Evolutionary conservation across 306 rosid species (phyloP), one percentile per base, ranked within the genome.

Genomic region (Fagus sylvatica): DNA sequence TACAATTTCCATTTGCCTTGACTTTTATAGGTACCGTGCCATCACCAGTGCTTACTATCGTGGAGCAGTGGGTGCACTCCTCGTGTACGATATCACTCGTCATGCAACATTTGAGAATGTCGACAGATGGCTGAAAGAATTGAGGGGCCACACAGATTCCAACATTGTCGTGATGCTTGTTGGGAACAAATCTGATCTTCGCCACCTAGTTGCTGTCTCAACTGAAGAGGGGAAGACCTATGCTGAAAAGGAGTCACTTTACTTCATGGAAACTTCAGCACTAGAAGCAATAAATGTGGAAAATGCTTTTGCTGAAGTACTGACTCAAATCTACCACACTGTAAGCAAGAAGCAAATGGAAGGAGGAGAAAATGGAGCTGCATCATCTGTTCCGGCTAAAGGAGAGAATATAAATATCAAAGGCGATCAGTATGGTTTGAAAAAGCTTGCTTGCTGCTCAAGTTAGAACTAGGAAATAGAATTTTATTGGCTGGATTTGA

Each of bases 161-260:
- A 95, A 91, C 91, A 92, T 95, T 3, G 98, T 89, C 10, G 93
- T 95, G 83, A 95, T 95, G 98, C 98, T 95, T 41, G 96, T 91
- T 1, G 98, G 97, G 3, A 95, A 95, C 86, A 95, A 95, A 84
- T 86, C 95, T 57, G 98, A 95, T 78, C 98, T 95, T 11, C 97
- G 98, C 69, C 97, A 92, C 85, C 95, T 92, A 6, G 93, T 94
- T 36, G 98, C 97, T 0, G 98, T 95, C 71, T 79, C 97, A 19
- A 92, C 98, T 0, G 98, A 95, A 67, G 97, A 92, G 7, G 98
- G 97, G 12, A 90, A 88, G 74, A 85, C 93, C 36, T 95, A 89
- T 72, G 97, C 98, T 3, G 97, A 95, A 82, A 92, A 88, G 80
- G 98, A 92, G 75, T 89, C 97, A 49, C 93, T 95, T 7, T 95